Evolutionary conservation across 768 basidiomycete genomes (phyloP), one percentile per base, ranked within the genome.

Genomic region (Suillus tomentosus): DNA sequence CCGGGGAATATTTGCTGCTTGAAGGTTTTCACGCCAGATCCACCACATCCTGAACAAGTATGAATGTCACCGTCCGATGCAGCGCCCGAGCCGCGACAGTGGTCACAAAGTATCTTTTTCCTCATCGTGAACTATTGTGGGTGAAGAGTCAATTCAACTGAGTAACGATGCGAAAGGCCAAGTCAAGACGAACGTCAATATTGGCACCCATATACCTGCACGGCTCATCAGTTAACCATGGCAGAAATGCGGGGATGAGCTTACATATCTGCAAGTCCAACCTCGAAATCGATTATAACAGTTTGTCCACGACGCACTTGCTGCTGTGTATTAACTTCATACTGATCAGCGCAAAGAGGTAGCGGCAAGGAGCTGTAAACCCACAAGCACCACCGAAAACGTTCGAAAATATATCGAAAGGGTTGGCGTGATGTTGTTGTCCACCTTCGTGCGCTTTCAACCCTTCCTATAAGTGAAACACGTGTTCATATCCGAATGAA

Each of bases 1-100:
- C 95, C 96, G 2, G 96, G 95, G 83, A 96, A 96, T 65, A 99
- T 92, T 79, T 79, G 97, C 73, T 97, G 95, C 62, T 93, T 89
- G 56, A 89, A 85, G 27, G 97, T 75, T 72, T 92, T 90, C 61
- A 96, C 84, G 43, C 97, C 97, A 57, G 87, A 80, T 22, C 97
- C 97, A 60, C 86, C 84, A 72, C 97, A 99, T 13, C 85, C 84
- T 3, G 85, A 74, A 73, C 97, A 99, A n/a, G 85, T 84, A 70
- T 94, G 92, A 56, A 97, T 92, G 72, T 97, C 93, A 8, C 84
- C 76, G 64, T 94, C 92, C 0, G 94, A 92, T 2, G 94, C 91
- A 0, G 97, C 97, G 27, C 97, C 97, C 0, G 94, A 88, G 27
- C 97, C 97, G 72, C 95, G 89, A 78, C 97, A 99, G 73, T 97